Percentiles rank a stretch among this genome's conserved stretches.
phyloP scores from a whole-genome alignment of 345 rosid genomes.

The Gossypium ekmanianum region DNA sequence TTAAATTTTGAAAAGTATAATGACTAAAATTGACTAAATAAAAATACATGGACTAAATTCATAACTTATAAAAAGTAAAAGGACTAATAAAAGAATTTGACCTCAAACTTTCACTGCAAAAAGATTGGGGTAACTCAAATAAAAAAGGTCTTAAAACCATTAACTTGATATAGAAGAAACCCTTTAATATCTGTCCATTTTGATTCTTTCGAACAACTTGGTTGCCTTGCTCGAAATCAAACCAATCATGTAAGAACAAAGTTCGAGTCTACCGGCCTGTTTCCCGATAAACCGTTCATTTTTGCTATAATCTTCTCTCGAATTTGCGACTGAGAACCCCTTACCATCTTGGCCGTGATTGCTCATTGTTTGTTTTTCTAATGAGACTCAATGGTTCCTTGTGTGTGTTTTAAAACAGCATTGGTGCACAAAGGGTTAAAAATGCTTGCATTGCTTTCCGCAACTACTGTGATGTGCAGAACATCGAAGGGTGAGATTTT shows the following conservation, averaged over 20 bases:
- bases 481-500: constrained; percentile 60
- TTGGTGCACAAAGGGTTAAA: constrained; percentile 86
- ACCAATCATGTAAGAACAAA: neutral
- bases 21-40: too few relatives aligned
- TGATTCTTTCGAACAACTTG: neutral
- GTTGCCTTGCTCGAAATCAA: neutral
- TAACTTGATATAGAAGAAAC: too few relatives aligned
- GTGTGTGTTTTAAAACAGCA: constrained; percentile 46
- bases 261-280: neutral
- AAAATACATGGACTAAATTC: too few relatives aligned
- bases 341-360: neutral
- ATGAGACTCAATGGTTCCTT: constrained; percentile 13
- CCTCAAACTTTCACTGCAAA: too few relatives aligned
- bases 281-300: neutral
- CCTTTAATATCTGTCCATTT: neutral
- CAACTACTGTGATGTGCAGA: constrained; percentile 72
- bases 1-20: too few relatives aligned
- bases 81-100: too few relatives aligned
- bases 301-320: neutral
- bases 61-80: too few relatives aligned
- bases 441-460: constrained; percentile 81
- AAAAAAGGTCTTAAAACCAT: too few relatives aligned
- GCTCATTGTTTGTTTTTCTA: neutral
- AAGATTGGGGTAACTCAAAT: too few relatives aligned
- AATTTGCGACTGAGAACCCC: neutral